Evolutionary conservation across 768 basidiomycete genomes (phyloP), one percentile per base, ranked within the genome.

Genomic region (Russula griseocarnosa): DNA sequence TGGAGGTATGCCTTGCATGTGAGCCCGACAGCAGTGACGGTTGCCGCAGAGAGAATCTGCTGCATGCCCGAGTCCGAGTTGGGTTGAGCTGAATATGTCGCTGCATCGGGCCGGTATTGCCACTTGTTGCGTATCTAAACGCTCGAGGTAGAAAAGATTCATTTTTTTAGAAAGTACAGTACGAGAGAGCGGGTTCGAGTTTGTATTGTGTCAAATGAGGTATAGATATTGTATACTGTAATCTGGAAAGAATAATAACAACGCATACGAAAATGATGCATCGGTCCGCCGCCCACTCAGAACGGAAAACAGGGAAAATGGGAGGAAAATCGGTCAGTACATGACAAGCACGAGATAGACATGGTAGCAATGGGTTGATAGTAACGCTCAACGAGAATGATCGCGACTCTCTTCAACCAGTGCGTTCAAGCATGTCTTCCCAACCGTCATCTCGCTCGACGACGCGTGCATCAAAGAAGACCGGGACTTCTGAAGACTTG

Each of bases 361-460:
- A 30, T n/a, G 16, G n/a, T 28, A 4, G 30, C 5, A 4, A 11
- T 16, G 3, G 20, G 7, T 30, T 9, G 38, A 11, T 3, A 20
- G 2, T 5, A 42, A 7, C 40, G 40, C 40, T 42, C 38, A 61
- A 18, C 56, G 36, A n/a, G 65, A 51, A 3, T 73, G 66, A 68
- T 70, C 59, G 74, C 80, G 54, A 72, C 76, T 75, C 76, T 96
- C 93, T 42, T 83, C 81, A 4, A 91, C 82, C 8, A 86, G 86
- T 80, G 26, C 69, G 69, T 71, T 89, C 85, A 6, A 96, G 78
- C 88, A 93, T 91, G 28, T 77, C 76, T 61, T 92, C 87, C 94
- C 93, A 96, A 0, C 89, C 92, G 0, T 81, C 79, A 13, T 88
- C 92, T 61, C 83, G 79, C 34, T 91, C 92, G 2, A 94, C 83